phyloP scores from a whole-genome alignment of 345 rosid species.

The Lenwebbia sp. region DNA sequence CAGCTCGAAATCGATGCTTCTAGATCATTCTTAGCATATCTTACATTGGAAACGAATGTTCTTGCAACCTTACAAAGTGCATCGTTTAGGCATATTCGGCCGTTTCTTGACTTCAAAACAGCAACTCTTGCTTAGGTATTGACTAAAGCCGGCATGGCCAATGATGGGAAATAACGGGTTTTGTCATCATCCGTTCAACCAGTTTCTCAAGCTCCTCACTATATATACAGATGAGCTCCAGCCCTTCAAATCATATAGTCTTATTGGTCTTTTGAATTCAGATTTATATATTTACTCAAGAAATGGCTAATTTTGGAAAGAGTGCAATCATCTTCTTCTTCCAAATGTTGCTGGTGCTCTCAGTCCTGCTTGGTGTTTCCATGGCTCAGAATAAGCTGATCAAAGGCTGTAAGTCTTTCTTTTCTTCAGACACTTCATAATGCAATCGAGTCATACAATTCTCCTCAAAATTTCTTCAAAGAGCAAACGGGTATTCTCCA shows the following conservation, averaged over 20 bases:
- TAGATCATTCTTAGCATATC: not conserved
- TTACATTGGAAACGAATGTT: not conserved
- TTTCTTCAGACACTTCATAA: not conserved
- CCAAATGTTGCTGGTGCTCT: constrained; percentile 1
- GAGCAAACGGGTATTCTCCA: not conserved
- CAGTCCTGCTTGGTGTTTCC: constrained; percentile 5
- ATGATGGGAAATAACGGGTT: not conserved
- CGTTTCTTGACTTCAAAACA: not conserved
- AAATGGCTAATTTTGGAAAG: not conserved
- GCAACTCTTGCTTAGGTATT: not conserved
- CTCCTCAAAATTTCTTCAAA: not conserved
- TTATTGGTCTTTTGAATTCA: not conserved
- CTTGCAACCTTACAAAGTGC: not conserved
- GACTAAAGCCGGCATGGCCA: not conserved
- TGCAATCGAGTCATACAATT: too few species aligned
- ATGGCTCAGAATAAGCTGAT: not conserved
- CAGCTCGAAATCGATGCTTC: not conserved
- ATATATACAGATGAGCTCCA: not conserved
- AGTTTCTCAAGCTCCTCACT: not conserved
- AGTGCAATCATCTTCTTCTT: not conserved
- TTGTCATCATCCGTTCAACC: not conserved
- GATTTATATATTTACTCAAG: not conserved
- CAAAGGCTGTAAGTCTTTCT: not conserved
- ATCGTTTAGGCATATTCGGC: not conserved
- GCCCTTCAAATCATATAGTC: not conserved